Base-by-base conservation (phyloP, 148 eudicot species). In the Cornus kousa region DNA sequence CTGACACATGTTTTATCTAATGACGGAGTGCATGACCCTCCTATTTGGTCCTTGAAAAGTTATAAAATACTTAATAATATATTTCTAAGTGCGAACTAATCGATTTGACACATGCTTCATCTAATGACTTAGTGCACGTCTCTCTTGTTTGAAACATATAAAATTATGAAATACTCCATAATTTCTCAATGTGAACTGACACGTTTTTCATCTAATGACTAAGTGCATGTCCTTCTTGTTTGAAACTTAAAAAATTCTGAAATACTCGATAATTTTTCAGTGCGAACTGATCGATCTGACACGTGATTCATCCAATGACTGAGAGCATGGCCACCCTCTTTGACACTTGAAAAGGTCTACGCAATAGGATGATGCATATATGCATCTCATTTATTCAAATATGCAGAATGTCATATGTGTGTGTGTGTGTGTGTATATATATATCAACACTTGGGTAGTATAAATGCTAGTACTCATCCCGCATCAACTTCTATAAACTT, bases 221-320 rank as follows among this genome's bases (percentile, higher is more conserved):
- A 35, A 35, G 37, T 35, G 37, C 37, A 35, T 35, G 37, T 2
- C 37, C 37, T 2, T 35, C 37, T 1, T 28, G 28, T 35, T 35
- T 35, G 37, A 35, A 2, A 35, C 3, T 35, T 35, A 4, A 35
- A 35, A 35, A 0, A 35, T 35, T 2, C 37, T 35, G 5, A 35
- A 35, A 35, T 28, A 28, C 28, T 28, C 1, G 28, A 28, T 28
- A 35, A 35, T 35, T 35, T 35, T 2, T 4, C 48, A 43, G 8
- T 43, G 10, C 8, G 48, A 43, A 43, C 5, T 9, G 9, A 6
- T 43, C 48, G 7, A 43, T 70, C 75, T 53, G 59, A 76, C 82
- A 81, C 80, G 10, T 77, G 77, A 24, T 67, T 68, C n/a, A 53
- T 43, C 39, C 72, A 65, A 78, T 4, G 75, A 78, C 66, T 68